Percentiles rank a stretch among this genome's conserved stretches.
Evolutionary conservation across 129 eudicot species (phyloP).

Genomic region (Logfia minima): DNA sequence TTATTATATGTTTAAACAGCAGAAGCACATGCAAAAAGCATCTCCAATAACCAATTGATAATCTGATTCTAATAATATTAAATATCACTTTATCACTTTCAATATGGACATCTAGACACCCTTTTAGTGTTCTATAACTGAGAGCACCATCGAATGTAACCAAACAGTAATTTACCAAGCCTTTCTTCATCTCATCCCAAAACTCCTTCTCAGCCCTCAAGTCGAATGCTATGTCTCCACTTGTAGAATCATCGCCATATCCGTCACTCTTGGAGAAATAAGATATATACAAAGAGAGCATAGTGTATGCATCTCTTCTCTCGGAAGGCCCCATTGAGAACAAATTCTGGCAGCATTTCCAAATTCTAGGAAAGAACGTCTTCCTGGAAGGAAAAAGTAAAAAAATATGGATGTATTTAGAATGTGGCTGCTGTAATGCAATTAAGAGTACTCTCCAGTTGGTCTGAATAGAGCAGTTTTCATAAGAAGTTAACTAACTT

Average conservation of each 20-base stretch:
- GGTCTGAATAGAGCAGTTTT: background rate
- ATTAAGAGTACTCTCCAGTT: background rate
- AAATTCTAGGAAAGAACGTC: conserved; percentile 44
- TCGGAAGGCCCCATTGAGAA: conserved; percentile 67
- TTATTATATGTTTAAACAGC: background rate
- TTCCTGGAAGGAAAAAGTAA: conserved; percentile 40
- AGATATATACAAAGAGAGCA: conserved; percentile 77
- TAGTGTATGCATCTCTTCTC: conserved; percentile 83
- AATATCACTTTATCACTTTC: background rate
- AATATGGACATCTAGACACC: background rate
- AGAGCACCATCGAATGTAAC: conserved; percentile 4
- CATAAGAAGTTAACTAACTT: background rate
- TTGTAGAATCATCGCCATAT: conserved; percentile 31
- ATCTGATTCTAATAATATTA: background rate
- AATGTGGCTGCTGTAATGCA: background rate
- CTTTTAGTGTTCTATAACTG: background rate
- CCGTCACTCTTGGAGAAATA: conserved; percentile 45
- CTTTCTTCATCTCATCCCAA: conserved; percentile 87
- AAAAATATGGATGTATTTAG: background rate
- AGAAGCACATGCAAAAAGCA: background rate
- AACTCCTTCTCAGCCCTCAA: conserved; percentile 58
- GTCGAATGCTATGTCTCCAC: conserved; percentile 47
- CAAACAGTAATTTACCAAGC: conserved; percentile 61
- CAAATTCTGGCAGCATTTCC: conserved; percentile 78
- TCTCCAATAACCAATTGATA: background rate